A percentile compares a stretch with the other conserved stretches of the same genome.
Conservation (phyloP, 176 grass and related monocot genomes). For the Pharus latifolius region DNA sequence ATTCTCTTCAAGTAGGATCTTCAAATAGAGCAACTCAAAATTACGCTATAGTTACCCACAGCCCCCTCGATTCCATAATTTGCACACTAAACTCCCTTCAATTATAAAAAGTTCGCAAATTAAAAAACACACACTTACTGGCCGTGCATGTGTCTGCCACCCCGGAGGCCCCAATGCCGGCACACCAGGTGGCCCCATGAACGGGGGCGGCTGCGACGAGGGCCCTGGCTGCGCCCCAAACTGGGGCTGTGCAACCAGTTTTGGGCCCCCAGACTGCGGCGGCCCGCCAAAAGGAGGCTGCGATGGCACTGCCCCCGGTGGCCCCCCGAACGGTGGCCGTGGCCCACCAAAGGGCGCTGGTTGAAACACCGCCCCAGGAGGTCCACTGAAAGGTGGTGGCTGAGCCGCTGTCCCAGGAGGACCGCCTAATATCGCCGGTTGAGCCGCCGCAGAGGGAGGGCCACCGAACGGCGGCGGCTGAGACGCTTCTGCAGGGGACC, state of each 20-base stretch:
- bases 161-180: constrained; percentile 10
- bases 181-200: constrained; percentile 18
- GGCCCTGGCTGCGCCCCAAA: constrained; percentile 11
- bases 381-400: constrained; percentile 6
- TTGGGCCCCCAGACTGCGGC: constrained; percentile 34
- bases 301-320: neutral
- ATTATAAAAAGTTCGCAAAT: neutral
- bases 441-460: neutral
- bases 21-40: neutral
- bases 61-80: neutral
- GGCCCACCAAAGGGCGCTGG: neutral
- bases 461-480: constrained; percentile 21
- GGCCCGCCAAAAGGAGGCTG: constrained; percentile 15
- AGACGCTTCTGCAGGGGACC: neutral
- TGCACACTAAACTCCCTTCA: neutral
- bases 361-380: constrained; percentile 2
- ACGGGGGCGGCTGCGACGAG: constrained; percentile 1
- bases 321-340: constrained; percentile 11
- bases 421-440: neutral
- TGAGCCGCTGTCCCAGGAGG: neutral
- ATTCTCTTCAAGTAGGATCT: neutral
- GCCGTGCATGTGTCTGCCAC: constrained; percentile 38
- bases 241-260: constrained; percentile 14
- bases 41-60: neutral
- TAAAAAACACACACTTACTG: constrained; percentile 23